Base-by-base conservation (phyloP, 495 filamentous ascomycete genomes). In the Mycothermus thermophilus region DNA sequence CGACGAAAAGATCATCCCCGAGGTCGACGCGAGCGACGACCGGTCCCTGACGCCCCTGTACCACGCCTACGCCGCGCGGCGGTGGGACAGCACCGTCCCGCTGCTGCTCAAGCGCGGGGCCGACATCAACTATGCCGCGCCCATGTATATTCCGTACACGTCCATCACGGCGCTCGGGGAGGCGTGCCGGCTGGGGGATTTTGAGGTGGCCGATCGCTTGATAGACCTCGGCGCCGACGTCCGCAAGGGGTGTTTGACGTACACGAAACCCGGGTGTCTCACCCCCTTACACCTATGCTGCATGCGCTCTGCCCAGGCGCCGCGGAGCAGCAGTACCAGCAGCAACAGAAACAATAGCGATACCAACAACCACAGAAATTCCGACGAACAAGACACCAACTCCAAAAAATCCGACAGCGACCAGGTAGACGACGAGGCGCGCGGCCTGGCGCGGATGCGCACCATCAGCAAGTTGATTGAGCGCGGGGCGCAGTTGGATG, bases 141-240 rank as follows among this genome's bases (percentile, higher is more conserved):
- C 47, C 20, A 41, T 57, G 27, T 57, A 44, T 32, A 47, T 57
- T 11, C 53, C 53, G 9, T 57, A 57, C 30, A 43, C 51, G 3
- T 34, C 46, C 24, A 47, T 55, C 30, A 54, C 52, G 3, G 50
- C 57, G n/a, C 32, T 63, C 10, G 54, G 57, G 3, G 52, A 63
- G 28, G 54, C 58, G 1, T 63, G 58, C 24, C 40, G 46, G 1
- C n/a, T 52, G 5, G 43, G 54, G 5, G 23, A 51, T 23, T 63
- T 53, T 24, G 48, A 39, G 0, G 52, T 42, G 2, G 58, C 51
- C 16, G 43, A 52, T 29, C 30, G 43, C 10, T 21, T 63, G 29
- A 38, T 58, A 14, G 51, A 54, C 5, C 41, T 58, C 7, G 59
- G 56, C 24, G 54, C 51, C 7, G 50, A 56, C 19, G 26, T 42